These are phyloP conservation scores for Pseudevernia furfuracea DNA, from an alignment of 495 filamentous ascomycete species.

Conservation along the genomic window DNA sequence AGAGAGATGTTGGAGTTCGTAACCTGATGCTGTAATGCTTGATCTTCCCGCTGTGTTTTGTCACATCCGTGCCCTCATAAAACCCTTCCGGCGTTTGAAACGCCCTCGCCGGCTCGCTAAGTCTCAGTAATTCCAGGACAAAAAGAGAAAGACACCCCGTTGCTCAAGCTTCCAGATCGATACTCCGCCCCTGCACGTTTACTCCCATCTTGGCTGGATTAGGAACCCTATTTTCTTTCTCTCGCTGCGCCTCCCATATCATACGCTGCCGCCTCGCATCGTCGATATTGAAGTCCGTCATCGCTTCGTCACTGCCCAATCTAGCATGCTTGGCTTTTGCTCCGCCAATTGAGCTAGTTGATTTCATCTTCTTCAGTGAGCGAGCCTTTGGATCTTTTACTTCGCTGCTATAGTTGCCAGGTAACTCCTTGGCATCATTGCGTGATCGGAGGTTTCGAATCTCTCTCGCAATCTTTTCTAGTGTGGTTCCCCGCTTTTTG, in stretches of 20 bases:
- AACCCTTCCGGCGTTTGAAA: conserved; percentile 11
- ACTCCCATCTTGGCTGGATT: background rate
- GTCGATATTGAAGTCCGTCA: conserved; percentile 40
- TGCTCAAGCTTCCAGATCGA: conserved; percentile 9
- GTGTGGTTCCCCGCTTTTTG: conserved; percentile 40
- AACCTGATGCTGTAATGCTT: conserved; percentile 7
- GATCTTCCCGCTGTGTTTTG: background rate
- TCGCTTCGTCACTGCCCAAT: conserved; percentile 25
- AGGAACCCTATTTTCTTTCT: conserved; percentile 32
- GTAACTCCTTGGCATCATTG: conserved; percentile 27
- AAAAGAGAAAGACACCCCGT: background rate
- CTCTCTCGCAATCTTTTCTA: conserved; percentile 54
- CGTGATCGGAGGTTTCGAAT: conserved; percentile 41
- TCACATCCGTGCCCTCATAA: conserved; percentile 14
- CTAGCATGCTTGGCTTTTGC: conserved; percentile 26
- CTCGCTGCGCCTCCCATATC: conserved; percentile 39
- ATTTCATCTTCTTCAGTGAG: conserved; percentile 45
- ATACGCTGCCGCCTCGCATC: conserved; percentile 43
- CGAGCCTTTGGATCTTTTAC: conserved; percentile 28
- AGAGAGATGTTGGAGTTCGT: background rate
- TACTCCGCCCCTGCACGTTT: background rate
- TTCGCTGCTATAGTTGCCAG: conserved; percentile 11
- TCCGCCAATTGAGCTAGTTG: conserved; percentile 33
- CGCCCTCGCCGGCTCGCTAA: conserved; percentile 17
- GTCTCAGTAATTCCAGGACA: conserved; percentile 6